These are phyloP conservation scores for Arxiozyma slooffiae DNA, from an alignment of 1,139 yeast genomes.

Conservation along the genomic window DNA sequence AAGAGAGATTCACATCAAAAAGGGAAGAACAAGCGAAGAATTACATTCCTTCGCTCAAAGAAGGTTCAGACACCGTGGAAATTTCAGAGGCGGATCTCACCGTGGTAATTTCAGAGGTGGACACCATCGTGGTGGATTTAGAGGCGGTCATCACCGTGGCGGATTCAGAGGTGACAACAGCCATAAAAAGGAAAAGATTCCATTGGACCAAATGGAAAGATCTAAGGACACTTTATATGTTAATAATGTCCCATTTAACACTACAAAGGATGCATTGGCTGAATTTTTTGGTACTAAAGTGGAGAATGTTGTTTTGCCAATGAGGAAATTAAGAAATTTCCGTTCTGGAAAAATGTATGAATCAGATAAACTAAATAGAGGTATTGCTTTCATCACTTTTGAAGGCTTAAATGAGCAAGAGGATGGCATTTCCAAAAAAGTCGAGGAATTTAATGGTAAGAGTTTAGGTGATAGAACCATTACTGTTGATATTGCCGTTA, in stretches of 20 bases:
- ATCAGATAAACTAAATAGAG: conserved; percentile 28
- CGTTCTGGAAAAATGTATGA: conserved; percentile 21
- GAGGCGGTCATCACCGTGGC: conserved; percentile 16
- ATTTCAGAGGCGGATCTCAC: conserved; percentile 12
- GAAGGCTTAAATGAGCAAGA: conserved; percentile 11
- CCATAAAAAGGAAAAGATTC: conserved; percentile 22
- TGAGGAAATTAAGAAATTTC: conserved; percentile 28
- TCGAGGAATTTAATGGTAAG: conserved; percentile 26
- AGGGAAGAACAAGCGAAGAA: conserved; percentile 26
- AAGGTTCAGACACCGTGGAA: conserved; percentile 13
- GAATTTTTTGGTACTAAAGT: conserved; percentile 24
- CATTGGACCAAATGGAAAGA: conserved; percentile 29
- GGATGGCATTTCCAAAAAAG: conserved; percentile 16
- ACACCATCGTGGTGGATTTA: conserved; percentile 12
- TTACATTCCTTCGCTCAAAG: conserved; percentile 16
- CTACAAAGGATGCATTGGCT: conserved; percentile 28
- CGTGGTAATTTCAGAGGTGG: conserved; percentile 17
- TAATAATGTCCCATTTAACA: conserved; percentile 28
- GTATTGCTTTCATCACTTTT: conserved; percentile 30
- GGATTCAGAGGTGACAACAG: conserved; percentile 14
- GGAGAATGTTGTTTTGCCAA: conserved; percentile 27
- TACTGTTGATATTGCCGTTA: conserved; percentile 29
- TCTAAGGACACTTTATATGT: conserved; percentile 29
- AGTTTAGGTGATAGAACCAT: conserved; percentile 26
- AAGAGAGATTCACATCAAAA: conserved; percentile 28